Evolutionary conservation across 208 protist genomes (phyloP), one percentile per base, ranked within the genome.

Genomic region (Trypanosoma rangeli): DNA sequence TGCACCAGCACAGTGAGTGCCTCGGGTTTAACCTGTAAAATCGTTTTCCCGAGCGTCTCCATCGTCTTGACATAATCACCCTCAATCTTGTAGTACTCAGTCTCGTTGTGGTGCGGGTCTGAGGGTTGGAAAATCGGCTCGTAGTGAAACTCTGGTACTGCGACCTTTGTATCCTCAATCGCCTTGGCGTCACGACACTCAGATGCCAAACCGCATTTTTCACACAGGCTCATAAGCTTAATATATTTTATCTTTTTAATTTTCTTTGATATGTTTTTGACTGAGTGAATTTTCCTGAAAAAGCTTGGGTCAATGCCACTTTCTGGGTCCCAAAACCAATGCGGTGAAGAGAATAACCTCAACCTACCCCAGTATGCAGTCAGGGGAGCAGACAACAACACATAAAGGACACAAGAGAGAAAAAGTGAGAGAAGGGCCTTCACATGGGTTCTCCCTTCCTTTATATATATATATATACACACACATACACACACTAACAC

Each of bases 1-100:
- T 90, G 72, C 20, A 95, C 85, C 18, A 99, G 86, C 22, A 87
- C 58, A 0, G 84, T 85, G 44, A 99, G 79, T 16, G 91, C 98
- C 76, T 97, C 83, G 0, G 94, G 90, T 56, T 95, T 79, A 0
- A 99, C 96, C 69, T 95, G 84, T 35, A 98, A 82, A 22, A 97
- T 75, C 65, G 88, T 80, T 44, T 80, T 74, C 4, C 87, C 92
- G 12, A 79, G 42, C n/a, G 87, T 82, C 24, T 94, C 88, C 5
- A 94, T 42, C 68, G 86, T 85, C 72, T 90, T 83, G 28, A 97
- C 89, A 48, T 81, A 93, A 64, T 85, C 90, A 16, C 83, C 88
- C 20, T 73, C 66, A 48, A 97, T 55, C 79, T 91, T 94, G 68
- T 87, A 85, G 83, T 92, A 97, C 84, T 93, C 80, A n/a, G 74